A percentile compares a stretch with the other conserved stretches of the same genome.
phyloP scores from a whole-genome alignment of 225 moss, liverwort and hornwort species.

The Climacium dendroides region DNA sequence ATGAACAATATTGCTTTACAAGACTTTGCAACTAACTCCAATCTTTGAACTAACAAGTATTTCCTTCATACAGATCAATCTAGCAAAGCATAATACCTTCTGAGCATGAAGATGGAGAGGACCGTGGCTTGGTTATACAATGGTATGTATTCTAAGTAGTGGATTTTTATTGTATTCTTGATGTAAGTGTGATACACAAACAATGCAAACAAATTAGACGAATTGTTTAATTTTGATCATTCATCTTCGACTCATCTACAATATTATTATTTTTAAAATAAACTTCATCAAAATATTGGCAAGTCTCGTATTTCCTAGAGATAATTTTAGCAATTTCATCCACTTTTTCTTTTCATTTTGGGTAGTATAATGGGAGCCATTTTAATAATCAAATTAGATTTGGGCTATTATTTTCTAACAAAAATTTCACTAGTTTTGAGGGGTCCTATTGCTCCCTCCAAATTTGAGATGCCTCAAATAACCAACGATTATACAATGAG shows the following conservation, averaged over 20 bases:
- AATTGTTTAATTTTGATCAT: neutral
- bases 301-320: accelerated
- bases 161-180: neutral
- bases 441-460: neutral
- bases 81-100: no score
- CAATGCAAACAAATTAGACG: accelerated
- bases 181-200: neutral
- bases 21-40: no score
- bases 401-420: neutral
- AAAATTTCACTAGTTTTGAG: accelerated
- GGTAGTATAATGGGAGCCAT: accelerated
- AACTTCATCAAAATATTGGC: neutral
- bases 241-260: neutral
- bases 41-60: no score
- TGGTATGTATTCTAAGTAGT: no score
- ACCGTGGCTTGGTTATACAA: no score
- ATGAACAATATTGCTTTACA: no score
- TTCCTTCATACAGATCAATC: no score
- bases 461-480: neutral
- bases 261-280: neutral
- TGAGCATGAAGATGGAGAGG: no score
- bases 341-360: no score
- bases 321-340: neutral
- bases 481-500: accelerated
- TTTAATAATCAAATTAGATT: neutral